Evolutionary conservation across 768 basidiomycete genomes (phyloP).

Genomic region (Tubosaeta brunneosetosa): DNA sequence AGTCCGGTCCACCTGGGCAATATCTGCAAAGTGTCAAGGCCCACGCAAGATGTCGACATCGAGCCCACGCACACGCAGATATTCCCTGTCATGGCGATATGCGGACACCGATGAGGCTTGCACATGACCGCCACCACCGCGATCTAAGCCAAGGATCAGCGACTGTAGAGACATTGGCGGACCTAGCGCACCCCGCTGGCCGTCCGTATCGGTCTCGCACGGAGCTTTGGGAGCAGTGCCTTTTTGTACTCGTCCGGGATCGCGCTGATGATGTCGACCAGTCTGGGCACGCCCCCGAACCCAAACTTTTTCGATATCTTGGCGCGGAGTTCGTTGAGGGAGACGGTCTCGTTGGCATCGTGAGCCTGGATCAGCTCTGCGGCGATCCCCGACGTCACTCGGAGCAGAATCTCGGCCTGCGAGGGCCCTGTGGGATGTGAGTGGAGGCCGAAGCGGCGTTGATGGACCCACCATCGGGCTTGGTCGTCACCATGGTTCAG

Average conservation of each 20-base stretch:
- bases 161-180: not conserved
- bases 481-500: conserved; percentile 35
- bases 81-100: conserved; percentile 99
- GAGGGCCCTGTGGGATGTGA: conserved; percentile 53
- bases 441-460: not conserved
- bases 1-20: conserved; percentile 98
- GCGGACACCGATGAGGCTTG: conserved; percentile 98
- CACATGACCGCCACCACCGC: conserved; percentile 99
- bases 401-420: conserved; percentile 85
- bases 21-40: conserved; percentile 49
- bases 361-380: conserved; percentile 88
- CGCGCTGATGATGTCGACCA: conserved; percentile 97
- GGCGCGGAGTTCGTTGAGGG: conserved; percentile 82
- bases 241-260: conserved; percentile 98
- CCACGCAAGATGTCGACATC: not conserved
- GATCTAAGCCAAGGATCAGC: conserved; percentile 48
- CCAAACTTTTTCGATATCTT: conserved; percentile 88
- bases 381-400: conserved; percentile 92
- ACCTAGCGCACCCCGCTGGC: conserved; percentile 77
- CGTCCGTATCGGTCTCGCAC: conserved; percentile 91
- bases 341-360: conserved; percentile 70
- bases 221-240: conserved; percentile 80
- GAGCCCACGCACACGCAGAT: conserved; percentile 81
- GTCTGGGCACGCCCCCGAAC: conserved; percentile 80
- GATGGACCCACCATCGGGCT: conserved; percentile 31